phyloP scores from a whole-genome alignment of 495 filamentous ascomycete genomes.

The Talaromyces stipitatus region DNA sequence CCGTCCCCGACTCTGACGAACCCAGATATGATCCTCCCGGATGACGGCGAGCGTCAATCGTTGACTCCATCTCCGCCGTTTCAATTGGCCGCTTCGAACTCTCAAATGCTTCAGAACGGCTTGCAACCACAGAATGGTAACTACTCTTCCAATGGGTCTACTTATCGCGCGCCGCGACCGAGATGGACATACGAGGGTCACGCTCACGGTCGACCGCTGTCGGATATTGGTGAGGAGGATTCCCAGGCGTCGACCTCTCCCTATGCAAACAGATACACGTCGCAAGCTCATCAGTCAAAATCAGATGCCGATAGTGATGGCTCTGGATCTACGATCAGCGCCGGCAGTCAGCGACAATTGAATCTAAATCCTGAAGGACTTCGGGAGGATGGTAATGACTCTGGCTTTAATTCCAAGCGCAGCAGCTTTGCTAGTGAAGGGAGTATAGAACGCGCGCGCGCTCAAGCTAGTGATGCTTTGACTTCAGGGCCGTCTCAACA shows the following conservation, averaged over 20 bases:
- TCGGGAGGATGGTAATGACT: not conserved
- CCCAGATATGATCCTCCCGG: conserved; percentile 87
- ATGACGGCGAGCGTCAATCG: conserved; percentile 50
- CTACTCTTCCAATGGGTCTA: conserved; percentile 7
- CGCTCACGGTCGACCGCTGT: conserved; percentile 55
- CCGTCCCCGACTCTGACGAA: conserved; percentile 85
- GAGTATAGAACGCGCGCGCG: conserved; percentile 2
- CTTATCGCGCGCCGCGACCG: conserved; percentile 31
- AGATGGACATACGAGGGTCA: conserved; percentile 44
- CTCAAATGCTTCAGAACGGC: conserved; percentile 2
- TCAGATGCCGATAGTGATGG: conserved; percentile 24
- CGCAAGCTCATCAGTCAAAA: conserved; percentile 9
- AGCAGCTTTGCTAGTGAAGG: conserved; percentile 4
- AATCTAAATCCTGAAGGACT: not conserved
- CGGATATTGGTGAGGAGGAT: conserved; percentile 64
- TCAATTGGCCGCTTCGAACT: not conserved
- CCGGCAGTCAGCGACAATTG: conserved; percentile 17
- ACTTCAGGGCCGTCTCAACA: conserved; percentile 14
- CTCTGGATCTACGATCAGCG: conserved; percentile 34
- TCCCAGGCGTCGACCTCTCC: conserved; percentile 19
- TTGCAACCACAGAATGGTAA: not conserved
- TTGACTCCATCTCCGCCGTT: conserved; percentile 42
- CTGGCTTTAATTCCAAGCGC: not conserved
- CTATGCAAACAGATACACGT: conserved; percentile 8
- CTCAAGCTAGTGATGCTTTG: conserved; percentile 5